Evolutionary conservation across 495 filamentous ascomycete genomes (phyloP), one percentile per base, ranked within the genome.

Genomic region (Saxispiralis lemnorum): DNA sequence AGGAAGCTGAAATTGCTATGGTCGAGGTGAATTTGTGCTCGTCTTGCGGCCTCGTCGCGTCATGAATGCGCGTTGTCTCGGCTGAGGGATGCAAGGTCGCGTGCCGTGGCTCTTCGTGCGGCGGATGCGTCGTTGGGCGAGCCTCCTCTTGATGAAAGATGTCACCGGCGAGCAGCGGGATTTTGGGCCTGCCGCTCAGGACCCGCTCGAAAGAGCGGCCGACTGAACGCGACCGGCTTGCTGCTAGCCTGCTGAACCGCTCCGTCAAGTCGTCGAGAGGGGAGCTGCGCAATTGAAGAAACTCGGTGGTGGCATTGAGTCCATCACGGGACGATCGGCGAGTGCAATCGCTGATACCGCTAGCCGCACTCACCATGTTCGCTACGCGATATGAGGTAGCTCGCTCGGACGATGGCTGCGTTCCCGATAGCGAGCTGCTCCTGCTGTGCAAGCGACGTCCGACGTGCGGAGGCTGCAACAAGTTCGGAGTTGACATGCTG

Each of bases 231-330:
- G 48, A 44, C 28, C 48, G 43, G 31, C 40, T 46, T 1, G 37
- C 31, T 2, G 39, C 18, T 7, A 52, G 28, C 9, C 45, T 30
- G 32, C 49, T 52, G n/a, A 52, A 36, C 1, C 49, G 33, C 45
- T 52, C 49, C 1, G 49, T 45, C 37, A 52, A 34, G 12, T 52
- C 49, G 30, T 52, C 49, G 0, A 52, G 45, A 1, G 49, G 49
- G 14, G 49, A 52, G 41, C 39, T 48, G 20, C 49, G 49, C 40
- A 47, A 44, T 9, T 35, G 39, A 19, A 52, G 34, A 41, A 48
- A 48, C 21, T 52, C 49, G 9, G 34, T 38, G 2, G 45, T 37
- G 6, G 49, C 49, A 45, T 52, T 17, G 11, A 45, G 18, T 7
- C 41, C 47, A n/a, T 45, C 36, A 18, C 15, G 16, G 2, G 47